Conservation (phyloP, 1,284 basidiomycete species). For the Apiotrichum siamense region DNA sequence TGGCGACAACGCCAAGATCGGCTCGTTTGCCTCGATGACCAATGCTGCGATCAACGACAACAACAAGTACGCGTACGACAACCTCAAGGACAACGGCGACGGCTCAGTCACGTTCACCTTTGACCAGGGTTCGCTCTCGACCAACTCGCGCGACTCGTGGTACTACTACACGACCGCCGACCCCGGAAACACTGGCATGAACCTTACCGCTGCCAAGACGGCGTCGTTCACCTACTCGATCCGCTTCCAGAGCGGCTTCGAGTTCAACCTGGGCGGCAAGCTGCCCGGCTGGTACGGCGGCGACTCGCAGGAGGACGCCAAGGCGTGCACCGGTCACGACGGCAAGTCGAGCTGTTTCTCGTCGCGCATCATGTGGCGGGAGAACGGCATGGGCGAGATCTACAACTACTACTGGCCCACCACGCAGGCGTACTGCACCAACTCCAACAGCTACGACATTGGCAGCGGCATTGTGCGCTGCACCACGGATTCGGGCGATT, state of each 20-base stretch:
- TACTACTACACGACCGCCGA: too few species aligned
- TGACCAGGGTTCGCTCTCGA: too few species aligned
- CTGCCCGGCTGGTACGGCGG: constrained; percentile 46
- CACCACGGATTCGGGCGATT: constrained; percentile 3
- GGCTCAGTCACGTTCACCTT: too few species aligned
- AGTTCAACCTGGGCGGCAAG: constrained; percentile 47
- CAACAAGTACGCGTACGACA: too few species aligned
- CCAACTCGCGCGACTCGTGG: too few species aligned
- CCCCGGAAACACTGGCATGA: too few species aligned
- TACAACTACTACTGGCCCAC: constrained; percentile 35
- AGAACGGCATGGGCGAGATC: constrained; percentile 36
- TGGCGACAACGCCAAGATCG: too few species aligned
- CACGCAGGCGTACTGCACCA: constrained; percentile 8
- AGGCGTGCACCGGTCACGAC: constrained; percentile 44
- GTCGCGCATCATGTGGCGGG: constrained; percentile 46
- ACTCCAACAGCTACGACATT: constrained; percentile 1
- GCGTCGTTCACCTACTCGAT: constrained; percentile 40
- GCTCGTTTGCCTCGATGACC: too few species aligned
- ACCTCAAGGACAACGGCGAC: too few species aligned
- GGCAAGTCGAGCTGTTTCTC: constrained; percentile 42
- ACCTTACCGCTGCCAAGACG: too few species aligned
- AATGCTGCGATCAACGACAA: too few species aligned
- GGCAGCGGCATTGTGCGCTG: constrained; percentile 2
- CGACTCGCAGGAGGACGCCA: constrained; percentile 21
- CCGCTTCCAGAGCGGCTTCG: constrained; percentile 42